Conservation (phyloP, 2,329 filamentous ascomycete genomes). For the Talaromyces sp. region DNA sequence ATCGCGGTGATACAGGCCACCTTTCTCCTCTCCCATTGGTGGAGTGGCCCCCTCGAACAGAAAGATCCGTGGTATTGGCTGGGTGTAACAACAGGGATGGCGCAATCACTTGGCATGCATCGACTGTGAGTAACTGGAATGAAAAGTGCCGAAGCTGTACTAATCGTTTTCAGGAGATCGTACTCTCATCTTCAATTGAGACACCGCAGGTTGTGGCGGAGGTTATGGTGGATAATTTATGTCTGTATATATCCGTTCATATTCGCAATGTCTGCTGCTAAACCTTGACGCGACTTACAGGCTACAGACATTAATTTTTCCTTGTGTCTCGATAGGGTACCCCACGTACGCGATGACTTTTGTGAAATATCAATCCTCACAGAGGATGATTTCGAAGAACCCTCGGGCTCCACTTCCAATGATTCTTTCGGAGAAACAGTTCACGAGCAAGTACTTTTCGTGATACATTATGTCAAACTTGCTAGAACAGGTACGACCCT, state of each 20-base stretch:
- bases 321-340: slow-evolving; percentile 20
- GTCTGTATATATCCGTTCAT: slow-evolving; percentile 2
- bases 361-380: slow-evolving; percentile 17
- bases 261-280: neutral
- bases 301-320: slow-evolving; percentile 14
- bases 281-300: neutral
- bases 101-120: slow-evolving; percentile 23
- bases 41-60: slow-evolving; percentile 21
- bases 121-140: slow-evolving; percentile 15
- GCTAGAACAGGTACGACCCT: slow-evolving; percentile 13
- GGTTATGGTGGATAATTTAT: slow-evolving; percentile 20
- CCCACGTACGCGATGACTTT: slow-evolving; percentile 19
- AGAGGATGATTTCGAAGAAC: slow-evolving; percentile 16
- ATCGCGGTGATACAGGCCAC: slow-evolving; percentile 19
- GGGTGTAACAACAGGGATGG: slow-evolving; percentile 20
- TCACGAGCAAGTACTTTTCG: slow-evolving; percentile 8
- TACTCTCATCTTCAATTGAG: slow-evolving; percentile 10
- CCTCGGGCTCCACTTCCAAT: neutral
- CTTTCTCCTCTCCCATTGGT: slow-evolving; percentile 23
- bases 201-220: slow-evolving; percentile 17
- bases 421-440: neutral
- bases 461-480: slow-evolving; percentile 13
- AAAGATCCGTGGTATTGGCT: slow-evolving; percentile 26
- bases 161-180: slow-evolving; percentile 14
- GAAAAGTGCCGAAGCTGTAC: neutral